Evolutionary conservation across 495 filamentous ascomycete species (phyloP).

Genomic region (Aspergillus ellipticus): DNA sequence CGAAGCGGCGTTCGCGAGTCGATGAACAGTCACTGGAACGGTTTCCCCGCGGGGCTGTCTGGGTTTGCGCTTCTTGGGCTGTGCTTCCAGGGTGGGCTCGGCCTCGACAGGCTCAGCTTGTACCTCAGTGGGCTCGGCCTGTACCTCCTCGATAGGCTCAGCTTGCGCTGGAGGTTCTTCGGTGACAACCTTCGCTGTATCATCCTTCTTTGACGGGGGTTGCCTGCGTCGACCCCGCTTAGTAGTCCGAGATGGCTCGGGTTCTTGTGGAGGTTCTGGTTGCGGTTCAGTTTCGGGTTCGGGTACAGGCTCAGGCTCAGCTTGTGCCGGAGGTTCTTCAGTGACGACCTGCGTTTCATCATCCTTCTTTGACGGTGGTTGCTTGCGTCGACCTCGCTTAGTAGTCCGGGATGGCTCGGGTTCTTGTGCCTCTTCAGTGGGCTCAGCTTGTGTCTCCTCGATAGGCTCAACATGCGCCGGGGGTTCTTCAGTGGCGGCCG

Average conservation of each 20-base stretch:
- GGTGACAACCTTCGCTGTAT: conserved; percentile 8
- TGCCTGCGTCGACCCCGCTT: conserved; percentile 19
- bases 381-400: conserved; percentile 19
- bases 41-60: conserved; percentile 39
- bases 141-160: conserved; percentile 18
- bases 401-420: conserved; percentile 10
- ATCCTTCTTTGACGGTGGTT: conserved; percentile 14
- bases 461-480: conserved; percentile 14
- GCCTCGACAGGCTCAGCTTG: conserved; percentile 22
- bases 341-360: conserved; percentile 8
- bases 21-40: conserved; percentile 44
- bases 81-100: conserved; percentile 20
- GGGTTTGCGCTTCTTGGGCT: conserved; percentile 17
- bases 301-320: conserved; percentile 4
- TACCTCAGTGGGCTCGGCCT: conserved; percentile 5
- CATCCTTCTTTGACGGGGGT: conserved; percentile 13
- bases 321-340: conserved; percentile 14
- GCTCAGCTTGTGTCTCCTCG: conserved; percentile 14
- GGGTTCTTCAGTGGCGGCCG: conserved; percentile 5
- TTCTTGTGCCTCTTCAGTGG: conserved; percentile 9
- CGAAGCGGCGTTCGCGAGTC: conserved; percentile 34
- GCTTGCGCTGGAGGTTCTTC: conserved; percentile 16
- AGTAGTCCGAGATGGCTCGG: conserved; percentile 8
- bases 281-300: too few relatives aligned
- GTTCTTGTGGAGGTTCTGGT: too few relatives aligned